These are phyloP conservation scores for Warburgia ugandensis DNA, from an alignment of 164 flowering plant species.

Conservation along the genomic window DNA sequence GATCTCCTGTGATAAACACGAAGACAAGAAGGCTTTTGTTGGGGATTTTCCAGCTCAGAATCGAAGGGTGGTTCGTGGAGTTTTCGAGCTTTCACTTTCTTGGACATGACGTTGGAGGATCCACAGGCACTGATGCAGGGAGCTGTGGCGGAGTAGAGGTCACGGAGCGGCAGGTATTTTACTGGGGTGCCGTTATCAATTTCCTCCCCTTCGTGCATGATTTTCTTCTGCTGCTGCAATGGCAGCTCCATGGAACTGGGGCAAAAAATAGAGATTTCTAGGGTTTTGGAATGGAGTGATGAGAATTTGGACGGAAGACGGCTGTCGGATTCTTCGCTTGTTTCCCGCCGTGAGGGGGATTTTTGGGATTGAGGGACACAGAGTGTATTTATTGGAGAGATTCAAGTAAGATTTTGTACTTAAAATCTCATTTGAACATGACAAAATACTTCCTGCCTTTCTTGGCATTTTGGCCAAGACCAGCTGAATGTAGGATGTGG, in stretches of 20 bases:
- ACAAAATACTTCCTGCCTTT: too few species aligned
- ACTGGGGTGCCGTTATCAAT: conserved; percentile 36
- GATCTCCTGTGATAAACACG: conserved; percentile 44
- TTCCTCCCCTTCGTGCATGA: conserved; percentile 24
- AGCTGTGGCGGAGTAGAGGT: conserved; percentile 63
- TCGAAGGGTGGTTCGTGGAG: conserved; percentile 12
- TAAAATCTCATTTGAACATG: too few species aligned
- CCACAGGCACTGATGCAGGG: conserved; percentile 37
- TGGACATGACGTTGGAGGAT: conserved; percentile 58
- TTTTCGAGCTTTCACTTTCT: conserved; percentile 63
- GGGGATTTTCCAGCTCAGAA: neutral
- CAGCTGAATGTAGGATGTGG: too few species aligned
- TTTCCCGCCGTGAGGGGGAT: conserved; percentile 25
- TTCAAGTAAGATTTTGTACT: too few species aligned
- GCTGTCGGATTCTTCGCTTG: neutral
- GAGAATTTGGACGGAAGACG: conserved; percentile 4
- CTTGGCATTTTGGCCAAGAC: too few species aligned
- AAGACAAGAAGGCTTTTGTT: conserved; percentile 8
- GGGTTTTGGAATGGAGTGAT: conserved; percentile 11
- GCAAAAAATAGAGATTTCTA: neutral
- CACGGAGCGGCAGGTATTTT: conserved; percentile 57
- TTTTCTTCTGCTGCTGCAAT: conserved; percentile 10
- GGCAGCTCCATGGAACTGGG: conserved; percentile 12
- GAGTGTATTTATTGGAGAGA: too few species aligned
- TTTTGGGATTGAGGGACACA: neutral